Base-by-base conservation (phyloP, 2,329 filamentous ascomycete genomes). In the Emericellopsis atlantica region DNA sequence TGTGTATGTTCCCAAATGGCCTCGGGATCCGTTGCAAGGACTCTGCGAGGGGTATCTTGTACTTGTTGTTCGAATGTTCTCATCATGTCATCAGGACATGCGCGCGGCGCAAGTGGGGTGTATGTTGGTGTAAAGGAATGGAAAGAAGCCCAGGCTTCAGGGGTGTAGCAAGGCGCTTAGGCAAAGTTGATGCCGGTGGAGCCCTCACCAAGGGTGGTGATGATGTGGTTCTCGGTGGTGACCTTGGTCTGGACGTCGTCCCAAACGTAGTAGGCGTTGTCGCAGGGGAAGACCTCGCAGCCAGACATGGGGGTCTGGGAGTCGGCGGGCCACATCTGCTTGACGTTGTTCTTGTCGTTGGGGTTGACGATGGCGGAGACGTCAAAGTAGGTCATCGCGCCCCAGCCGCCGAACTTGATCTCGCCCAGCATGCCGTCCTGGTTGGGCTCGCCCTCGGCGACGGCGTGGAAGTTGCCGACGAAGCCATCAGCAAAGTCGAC, bases 321-420 rank as follows among this genome's bases (percentile, higher is more conserved):
- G 40, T 40, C 50, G 42, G 53, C 54, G 23, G 72, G 72, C 59
- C 59, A 75, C 55, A 76, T 65, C 59, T 67, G 57, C 65, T 76
- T 73, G 51, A 77, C 64, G 49, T 70, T 70, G 46, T 66, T 43
- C 47, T 58, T 49, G 55, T 76, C 73, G 32, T 52, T 51, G 39
- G 69, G 57, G 55, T 70, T 59, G 49, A 75, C 69, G 47, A 77
- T 76, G 54, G 72, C 72, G 10, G 71, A 75, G 46, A 77, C 70
- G 46, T 77, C 73, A 43, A 72, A 77, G 65, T 67, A 77, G 43
- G 67, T 74, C 44, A 61, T 45, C 47, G 60, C 70, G 40, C 54
- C 51, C 57, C 57, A 72, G 51, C 66, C 69, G 40, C 66, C 59
- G 51, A 70, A 72, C 47, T 59, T 57, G 42, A 70, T 60, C 62